phyloP scores from a whole-genome alignment of 768 basidiomycete species.

The Rhizopogon roseolus region DNA sequence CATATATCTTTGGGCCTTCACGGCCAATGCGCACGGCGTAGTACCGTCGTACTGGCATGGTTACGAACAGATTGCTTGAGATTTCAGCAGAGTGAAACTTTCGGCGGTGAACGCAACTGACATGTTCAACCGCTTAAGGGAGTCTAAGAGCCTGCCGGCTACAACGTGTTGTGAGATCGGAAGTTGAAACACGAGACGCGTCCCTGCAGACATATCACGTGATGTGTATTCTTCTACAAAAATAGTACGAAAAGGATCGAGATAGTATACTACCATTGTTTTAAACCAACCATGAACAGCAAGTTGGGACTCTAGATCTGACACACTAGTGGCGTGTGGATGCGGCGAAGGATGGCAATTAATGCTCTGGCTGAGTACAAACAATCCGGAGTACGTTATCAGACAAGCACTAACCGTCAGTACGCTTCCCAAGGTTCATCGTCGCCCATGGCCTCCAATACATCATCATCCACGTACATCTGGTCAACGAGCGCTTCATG shows the following conservation, averaged over 20 bases:
- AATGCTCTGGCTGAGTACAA: no score
- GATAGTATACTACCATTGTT: no score
- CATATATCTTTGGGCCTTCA: constrained; percentile 27
- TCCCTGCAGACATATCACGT: not conserved
- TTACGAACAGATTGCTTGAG: not conserved
- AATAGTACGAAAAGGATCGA: no score
- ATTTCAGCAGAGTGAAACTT: not conserved
- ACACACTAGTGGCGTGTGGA: no score
- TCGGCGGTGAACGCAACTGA: not conserved
- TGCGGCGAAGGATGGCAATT: no score
- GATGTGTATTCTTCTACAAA: no score
- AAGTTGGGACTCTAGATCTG: no score
- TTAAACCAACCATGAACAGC: no score
- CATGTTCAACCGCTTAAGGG: not conserved
- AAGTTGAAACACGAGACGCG: not conserved
- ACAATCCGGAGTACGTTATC: no score
- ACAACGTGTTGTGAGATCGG: not conserved
- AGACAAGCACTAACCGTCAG: constrained; percentile 6
- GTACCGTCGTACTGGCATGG: constrained; percentile 15
- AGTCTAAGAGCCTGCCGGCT: not conserved
- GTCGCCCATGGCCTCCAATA: constrained; percentile 30
- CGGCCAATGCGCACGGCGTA: constrained; percentile 33
- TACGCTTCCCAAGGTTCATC: constrained; percentile 32
- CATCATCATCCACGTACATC: constrained; percentile 14
- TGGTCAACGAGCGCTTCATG: constrained; percentile 6